Evolutionary conservation across 805 yeast species (phyloP).

Genomic region (Nakazawaea anatomiae): DNA sequence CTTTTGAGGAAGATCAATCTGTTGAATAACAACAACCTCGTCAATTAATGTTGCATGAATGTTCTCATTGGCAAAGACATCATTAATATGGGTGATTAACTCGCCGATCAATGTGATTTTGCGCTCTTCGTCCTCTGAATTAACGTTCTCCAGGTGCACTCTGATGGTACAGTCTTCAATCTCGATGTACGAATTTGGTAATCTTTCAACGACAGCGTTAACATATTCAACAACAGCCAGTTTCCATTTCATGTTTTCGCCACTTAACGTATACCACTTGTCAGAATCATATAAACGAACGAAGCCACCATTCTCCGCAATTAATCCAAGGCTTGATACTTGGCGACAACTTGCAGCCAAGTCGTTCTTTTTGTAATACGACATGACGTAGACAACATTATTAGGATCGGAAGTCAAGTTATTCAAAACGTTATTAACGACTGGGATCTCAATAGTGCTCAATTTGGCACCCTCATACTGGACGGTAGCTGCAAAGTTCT

Average conservation of each 20-base stretch:
- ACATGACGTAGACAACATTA: slow-evolving; percentile 68
- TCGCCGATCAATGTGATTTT: slow-evolving; percentile 73
- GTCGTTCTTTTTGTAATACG: slow-evolving; percentile 57
- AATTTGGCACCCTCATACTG: slow-evolving; percentile 29
- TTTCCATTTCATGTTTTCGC: slow-evolving; percentile 52
- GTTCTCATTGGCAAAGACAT: slow-evolving; percentile 52
- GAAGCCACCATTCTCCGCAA: slow-evolving; percentile 89
- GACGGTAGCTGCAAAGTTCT: slow-evolving; percentile 31
- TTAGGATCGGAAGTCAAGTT: slow-evolving; percentile 52
- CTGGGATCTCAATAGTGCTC: slow-evolving; percentile 53
- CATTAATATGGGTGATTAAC: slow-evolving; percentile 78
- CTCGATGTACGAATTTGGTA: slow-evolving; percentile 72
- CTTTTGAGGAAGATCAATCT: slow-evolving; percentile 48
- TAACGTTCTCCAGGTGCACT: slow-evolving; percentile 68
- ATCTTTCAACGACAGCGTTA: slow-evolving; percentile 60
- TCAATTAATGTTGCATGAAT: slow-evolving; percentile 76
- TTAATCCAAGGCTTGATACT: slow-evolving; percentile 65
- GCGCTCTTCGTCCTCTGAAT: slow-evolving; percentile 55
- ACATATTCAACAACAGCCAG: slow-evolving; percentile 49
- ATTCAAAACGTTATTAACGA: slow-evolving; percentile 49
- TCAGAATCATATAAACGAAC: slow-evolving; percentile 46
- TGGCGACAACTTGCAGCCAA: slow-evolving; percentile 65
- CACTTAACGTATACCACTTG: slow-evolving; percentile 59
- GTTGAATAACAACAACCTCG: slow-evolving; percentile 67
- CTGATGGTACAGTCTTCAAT: slow-evolving; percentile 71